Evolutionary conservation across 1,139 yeast genomes (phyloP).

Genomic region (Pichia sp.): DNA sequence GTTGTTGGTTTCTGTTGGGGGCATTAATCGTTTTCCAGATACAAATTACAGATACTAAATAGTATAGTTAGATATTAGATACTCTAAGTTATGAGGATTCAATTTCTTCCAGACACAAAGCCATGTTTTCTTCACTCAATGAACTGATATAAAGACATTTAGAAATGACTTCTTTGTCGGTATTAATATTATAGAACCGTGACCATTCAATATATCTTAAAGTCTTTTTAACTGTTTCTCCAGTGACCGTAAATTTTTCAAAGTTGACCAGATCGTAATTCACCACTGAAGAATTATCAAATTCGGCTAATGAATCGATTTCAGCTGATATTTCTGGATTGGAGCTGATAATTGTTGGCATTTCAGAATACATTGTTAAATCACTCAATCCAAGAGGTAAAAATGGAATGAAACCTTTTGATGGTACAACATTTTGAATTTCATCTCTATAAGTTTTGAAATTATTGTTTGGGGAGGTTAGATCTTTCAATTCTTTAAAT

Average conservation of each 20-base stretch:
- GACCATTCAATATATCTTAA: slow-evolving; percentile 87
- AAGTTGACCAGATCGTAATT: slow-evolving; percentile 54
- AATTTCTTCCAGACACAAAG: slow-evolving; percentile 29
- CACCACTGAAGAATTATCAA: slow-evolving; percentile 30
- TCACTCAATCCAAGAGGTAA: slow-evolving; percentile 83
- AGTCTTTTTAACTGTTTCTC: slow-evolving; percentile 71
- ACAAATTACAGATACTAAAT: background rate
- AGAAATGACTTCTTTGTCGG: slow-evolving; percentile 60
- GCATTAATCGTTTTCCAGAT: too few relatives aligned
- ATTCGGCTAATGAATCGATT: slow-evolving; percentile 8
- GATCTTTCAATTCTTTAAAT: slow-evolving; percentile 52
- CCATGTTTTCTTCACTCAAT: slow-evolving; percentile 74
- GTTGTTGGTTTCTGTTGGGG: too few relatives aligned
- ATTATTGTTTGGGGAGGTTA: slow-evolving; percentile 60
- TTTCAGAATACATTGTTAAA: slow-evolving; percentile 71
- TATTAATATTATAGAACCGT: slow-evolving; percentile 45
- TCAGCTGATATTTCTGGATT: slow-evolving; percentile 6
- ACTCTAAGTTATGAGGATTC: background rate
- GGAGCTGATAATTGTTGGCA: slow-evolving; percentile 42
- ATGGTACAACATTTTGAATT: slow-evolving; percentile 48
- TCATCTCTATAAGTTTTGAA: slow-evolving; percentile 61
- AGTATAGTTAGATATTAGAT: background rate
- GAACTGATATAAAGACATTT: slow-evolving; percentile 79
- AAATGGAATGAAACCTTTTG: slow-evolving; percentile 83
- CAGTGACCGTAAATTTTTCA: slow-evolving; percentile 70